phyloP scores from a whole-genome alignment of 1,284 basidiomycete genomes.

The Golubevia sp. region DNA sequence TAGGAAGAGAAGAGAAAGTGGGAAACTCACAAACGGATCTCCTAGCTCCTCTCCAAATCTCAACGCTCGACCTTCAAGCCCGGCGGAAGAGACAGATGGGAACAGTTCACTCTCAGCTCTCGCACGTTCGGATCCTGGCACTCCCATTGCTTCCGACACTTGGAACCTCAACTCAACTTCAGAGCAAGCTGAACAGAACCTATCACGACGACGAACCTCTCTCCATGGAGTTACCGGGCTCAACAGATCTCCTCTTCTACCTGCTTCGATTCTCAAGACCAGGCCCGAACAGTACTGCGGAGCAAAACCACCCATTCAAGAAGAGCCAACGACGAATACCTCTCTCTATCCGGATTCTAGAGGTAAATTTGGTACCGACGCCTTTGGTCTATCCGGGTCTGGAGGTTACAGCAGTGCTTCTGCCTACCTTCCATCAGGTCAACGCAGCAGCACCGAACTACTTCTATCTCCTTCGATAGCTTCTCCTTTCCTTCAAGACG shows the following conservation, averaged over 20 bases:
- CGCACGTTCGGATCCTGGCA: not conserved
- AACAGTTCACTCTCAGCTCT: not conserved
- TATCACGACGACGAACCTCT: not conserved
- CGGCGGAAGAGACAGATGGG: not conserved
- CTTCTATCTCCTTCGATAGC: not conserved
- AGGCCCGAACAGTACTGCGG: not conserved
- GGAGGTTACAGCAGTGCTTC: not conserved
- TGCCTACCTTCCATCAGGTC: too few relatives aligned
- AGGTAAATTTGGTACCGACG: not conserved
- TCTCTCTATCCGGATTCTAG: not conserved
- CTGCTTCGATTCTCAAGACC: not conserved
- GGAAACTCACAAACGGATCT: not conserved
- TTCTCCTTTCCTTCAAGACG: not conserved
- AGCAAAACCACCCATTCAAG: not conserved
- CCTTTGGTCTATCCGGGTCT: not conserved
- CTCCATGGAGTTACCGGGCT: not conserved
- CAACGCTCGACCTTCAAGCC: not conserved
- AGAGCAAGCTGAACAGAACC: not conserved
- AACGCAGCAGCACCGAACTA: too few relatives aligned
- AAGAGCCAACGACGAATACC: not conserved
- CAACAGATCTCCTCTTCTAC: not conserved
- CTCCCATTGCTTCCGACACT: not conserved
- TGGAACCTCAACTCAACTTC: not conserved
- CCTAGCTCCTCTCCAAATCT: not conserved
- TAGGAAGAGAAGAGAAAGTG: not conserved